Evolutionary conservation across 2,329 filamentous ascomycete species (phyloP), one percentile per base, ranked within the genome.

Genomic region (Cytospora mali): DNA sequence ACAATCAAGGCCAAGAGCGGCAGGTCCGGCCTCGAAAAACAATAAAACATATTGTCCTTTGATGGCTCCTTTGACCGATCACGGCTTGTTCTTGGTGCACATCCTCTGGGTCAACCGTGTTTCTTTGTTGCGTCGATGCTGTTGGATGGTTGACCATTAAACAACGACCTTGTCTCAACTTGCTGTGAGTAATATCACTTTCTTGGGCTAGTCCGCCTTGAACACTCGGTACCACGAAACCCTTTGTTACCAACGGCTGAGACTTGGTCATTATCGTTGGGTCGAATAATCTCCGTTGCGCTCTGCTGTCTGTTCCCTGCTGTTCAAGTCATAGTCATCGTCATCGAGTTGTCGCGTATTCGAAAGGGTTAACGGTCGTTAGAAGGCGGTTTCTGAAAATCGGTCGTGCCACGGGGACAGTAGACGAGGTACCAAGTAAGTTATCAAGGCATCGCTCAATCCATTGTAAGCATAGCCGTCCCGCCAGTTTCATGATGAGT

Each of bases 401-500:
- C 56, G 56, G 29, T 31, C 49, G n/a, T 55, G 61, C 42, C 61
- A 60, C 25, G 31, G 27, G 25, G 28, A 48, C 27, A 60, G 42
- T 52, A 52, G 58, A 60, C 39, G 42, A 46, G 42, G 42, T 46
- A 46, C 42, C 42, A 60, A 42, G 35, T 21, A 27, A 13, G 31
- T 39, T 46, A 31, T 52, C 31, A 51, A 55, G 61, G 42, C 56
- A 62, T 54, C 55, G 61, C 51, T 46, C 27, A 50, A 51, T 55
- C 55, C 61, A 62, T 63, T 64, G 61, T 33, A 61, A 61, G 52
- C 39, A 49, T 50, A 51, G 57, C 50, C 49, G 52, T 54, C 49
- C 52, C 58, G 62, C 53, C 28, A 55, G 29, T 51, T 48, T 55
- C 51, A 58, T 18, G 58, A 50, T 55, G 51, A 42, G 46, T 42